Percentiles rank a stretch among this genome's conserved stretches.
Conservation (phyloP, 2,329 filamentous ascomycete genomes). For the Penicillium sp. region DNA sequence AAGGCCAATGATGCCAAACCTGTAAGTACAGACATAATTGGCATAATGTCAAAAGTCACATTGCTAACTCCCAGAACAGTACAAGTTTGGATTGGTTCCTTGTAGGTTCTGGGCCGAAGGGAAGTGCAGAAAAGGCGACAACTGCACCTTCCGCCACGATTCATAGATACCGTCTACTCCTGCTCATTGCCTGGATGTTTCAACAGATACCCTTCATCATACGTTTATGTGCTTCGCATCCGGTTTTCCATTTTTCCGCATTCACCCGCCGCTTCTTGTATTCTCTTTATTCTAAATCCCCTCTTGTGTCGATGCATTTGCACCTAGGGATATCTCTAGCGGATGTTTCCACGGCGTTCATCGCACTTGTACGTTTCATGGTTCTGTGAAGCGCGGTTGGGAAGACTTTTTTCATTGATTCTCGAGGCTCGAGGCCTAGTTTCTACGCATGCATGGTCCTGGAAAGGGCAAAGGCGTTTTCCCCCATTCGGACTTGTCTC, state of each 20-base stretch:
- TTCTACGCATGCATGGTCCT: no score
- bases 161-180: background rate
- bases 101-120: slow-evolving; percentile 56
- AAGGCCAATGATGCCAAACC: slow-evolving; percentile 37
- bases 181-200: background rate
- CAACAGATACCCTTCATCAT: background rate
- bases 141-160: slow-evolving; percentile 53
- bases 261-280: slow-evolving; percentile 1
- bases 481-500: no score
- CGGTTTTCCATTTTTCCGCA: background rate
- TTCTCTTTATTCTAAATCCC: slow-evolving; percentile 1
- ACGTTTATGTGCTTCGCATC: background rate
- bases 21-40: slow-evolving; percentile 25
- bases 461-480: no score
- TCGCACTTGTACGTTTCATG: background rate
- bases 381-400: background rate
- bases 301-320: slow-evolving; percentile 8
- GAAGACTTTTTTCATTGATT: no score
- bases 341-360: background rate
- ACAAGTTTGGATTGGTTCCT: slow-evolving; percentile 45
- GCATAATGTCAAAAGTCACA: background rate
- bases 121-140: slow-evolving; percentile 53
- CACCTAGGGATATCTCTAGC: background rate
- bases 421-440: no score
- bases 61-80: slow-evolving; percentile 25